Evolutionary conservation across 2,329 filamentous ascomycete genomes (phyloP).

Genomic region (Aureobasidium uvarum): DNA sequence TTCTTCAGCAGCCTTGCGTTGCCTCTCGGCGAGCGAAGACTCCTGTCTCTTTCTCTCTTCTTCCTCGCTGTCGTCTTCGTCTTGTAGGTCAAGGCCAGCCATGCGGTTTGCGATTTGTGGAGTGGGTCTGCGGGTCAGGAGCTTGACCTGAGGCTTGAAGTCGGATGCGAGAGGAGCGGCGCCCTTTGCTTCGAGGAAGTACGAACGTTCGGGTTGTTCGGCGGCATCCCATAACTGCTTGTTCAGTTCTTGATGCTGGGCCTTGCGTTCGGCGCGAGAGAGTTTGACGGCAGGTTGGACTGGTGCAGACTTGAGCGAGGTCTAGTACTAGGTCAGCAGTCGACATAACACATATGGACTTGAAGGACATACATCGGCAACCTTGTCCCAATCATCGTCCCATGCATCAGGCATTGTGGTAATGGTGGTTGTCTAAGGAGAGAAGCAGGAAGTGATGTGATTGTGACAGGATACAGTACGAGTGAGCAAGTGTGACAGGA

Average conservation of each 20-base stretch:
- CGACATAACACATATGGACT: not conserved
- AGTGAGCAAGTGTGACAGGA: slow-evolving; percentile 41
- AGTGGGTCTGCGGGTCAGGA: slow-evolving; percentile 77
- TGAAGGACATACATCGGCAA: slow-evolving; percentile 63
- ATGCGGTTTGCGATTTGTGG: slow-evolving; percentile 58
- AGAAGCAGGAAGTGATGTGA: not conserved
- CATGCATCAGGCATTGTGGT: slow-evolving; percentile 68
- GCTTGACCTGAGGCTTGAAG: slow-evolving; percentile 79
- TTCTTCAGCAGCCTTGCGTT: slow-evolving; percentile 72
- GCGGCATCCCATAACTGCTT: slow-evolving; percentile 86
- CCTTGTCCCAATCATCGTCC: slow-evolving; percentile 86
- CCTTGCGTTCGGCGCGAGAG: slow-evolving; percentile 73
- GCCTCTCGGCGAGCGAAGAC: slow-evolving; percentile 71
- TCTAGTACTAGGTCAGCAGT: slow-evolving; percentile 39
- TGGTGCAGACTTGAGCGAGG: slow-evolving; percentile 35
- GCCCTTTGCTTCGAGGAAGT: slow-evolving; percentile 68
- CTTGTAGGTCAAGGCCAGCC: slow-evolving; percentile 47
- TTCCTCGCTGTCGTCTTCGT: slow-evolving; percentile 64
- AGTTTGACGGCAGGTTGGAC: slow-evolving; percentile 51
- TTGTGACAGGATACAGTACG: slow-evolving; percentile 19
- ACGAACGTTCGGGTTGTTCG: slow-evolving; percentile 72
- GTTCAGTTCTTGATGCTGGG: slow-evolving; percentile 79
- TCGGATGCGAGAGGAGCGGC: slow-evolving; percentile 61
- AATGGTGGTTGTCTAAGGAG: slow-evolving; percentile 41
- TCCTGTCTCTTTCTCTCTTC: slow-evolving; percentile 60